Base-by-base conservation (phyloP, 1,139 yeast genomes). In the Sugiyamaella pinicola region DNA sequence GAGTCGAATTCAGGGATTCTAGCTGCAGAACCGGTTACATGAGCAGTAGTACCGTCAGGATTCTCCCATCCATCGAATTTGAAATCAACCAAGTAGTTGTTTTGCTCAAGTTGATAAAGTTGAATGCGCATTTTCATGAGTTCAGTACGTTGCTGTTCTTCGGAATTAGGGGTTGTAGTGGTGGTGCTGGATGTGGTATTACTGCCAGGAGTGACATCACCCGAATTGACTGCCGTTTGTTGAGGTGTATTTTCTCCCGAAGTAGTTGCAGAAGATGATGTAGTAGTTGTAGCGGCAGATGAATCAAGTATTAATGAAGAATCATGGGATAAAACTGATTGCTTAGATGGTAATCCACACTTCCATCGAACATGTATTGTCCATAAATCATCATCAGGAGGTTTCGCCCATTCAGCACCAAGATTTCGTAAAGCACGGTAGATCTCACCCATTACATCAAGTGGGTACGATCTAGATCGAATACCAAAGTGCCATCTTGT, bases 401-500 rank as follows among this genome's bases (percentile, higher is more conserved):
- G 83, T 9, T 96, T 96, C 12, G 95, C 90, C 99, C 99, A 93
- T 69, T 93, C 97, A 0, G 99, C 98, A 2, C 97, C 98, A 52
- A 95, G 75, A 64, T 88, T 89, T 71, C 87, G 87, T 64, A 93
- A 77, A 0, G 99, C 99, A 43, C 97, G 79, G 71, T 95, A 93
- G 39, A 93, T 91, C 68, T 95, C 99, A 26, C 98, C 97, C 99
- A 93, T 93, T 7, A 93, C 99, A 69, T 93, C 99, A 61, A 93
- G 76, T 34, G 99, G 99, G 67, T 93, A 93, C 1, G 97, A 89
- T 64, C 98, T 80, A 8, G 97, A 89, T 65, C 99, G 79, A 57
- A 93, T 93, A 57, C 99, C 99, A 68, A 95, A 95, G 75, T 93
- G 99, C 99, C 99, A 93, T 71, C 96, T 83, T 8, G 96, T 89